phyloP scores from a whole-genome alignment of 495 filamentous ascomycete genomes.

The Xylaria intraflava region DNA sequence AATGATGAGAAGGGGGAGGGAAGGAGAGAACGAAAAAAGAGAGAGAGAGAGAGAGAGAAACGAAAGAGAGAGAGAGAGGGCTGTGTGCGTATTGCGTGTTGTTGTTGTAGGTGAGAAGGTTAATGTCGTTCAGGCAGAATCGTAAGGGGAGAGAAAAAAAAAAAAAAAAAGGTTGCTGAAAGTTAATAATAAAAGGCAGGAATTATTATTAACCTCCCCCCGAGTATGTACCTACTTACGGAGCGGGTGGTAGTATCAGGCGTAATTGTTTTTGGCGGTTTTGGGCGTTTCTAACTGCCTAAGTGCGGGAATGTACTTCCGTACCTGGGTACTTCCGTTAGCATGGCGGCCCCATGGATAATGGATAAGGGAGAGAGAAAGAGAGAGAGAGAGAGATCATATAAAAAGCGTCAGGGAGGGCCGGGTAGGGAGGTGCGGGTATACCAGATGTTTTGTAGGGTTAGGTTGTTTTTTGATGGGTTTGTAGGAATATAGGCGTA shows the following conservation, averaged over 20 bases:
- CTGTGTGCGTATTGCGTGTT: background rate
- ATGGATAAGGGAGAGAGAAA: too few species aligned
- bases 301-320: too few species aligned
- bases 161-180: background rate
- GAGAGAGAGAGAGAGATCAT: background rate
- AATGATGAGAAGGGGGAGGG: background rate
- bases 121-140: background rate
- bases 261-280: too few species aligned
- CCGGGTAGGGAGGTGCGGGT: too few species aligned
- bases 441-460: too few species aligned
- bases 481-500: too few species aligned
- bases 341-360: too few species aligned
- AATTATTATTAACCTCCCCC: too few species aligned
- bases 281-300: too few species aligned
- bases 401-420: background rate
- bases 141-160: background rate
- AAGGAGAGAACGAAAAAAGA: background rate
- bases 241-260: too few species aligned
- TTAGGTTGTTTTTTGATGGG: too few species aligned
- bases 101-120: constrained; percentile 3
- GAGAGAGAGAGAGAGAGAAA: background rate
- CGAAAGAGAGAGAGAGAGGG: constrained; percentile 3
- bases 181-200: background rate
- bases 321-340: background rate
- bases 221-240: too few species aligned